phyloP scores from a whole-genome alignment of 495 filamentous ascomycete genomes.

The Chaetomidium leptoderma region DNA sequence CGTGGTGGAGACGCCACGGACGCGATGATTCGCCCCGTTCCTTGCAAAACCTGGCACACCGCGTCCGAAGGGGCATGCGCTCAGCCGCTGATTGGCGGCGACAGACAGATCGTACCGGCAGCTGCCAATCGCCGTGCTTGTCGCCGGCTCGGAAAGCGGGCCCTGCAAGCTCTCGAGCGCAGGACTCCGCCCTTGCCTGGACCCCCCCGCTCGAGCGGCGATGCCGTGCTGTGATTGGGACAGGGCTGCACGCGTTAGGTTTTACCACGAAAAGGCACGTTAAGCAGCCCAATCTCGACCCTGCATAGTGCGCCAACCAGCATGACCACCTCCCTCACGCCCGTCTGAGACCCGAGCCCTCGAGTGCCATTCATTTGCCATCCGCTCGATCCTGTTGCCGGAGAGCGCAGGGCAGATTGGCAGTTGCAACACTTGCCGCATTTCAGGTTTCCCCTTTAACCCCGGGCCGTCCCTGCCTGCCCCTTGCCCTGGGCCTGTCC shows the following conservation, averaged over 20 bases:
- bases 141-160: background rate
- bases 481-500: background rate
- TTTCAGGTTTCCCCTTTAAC: slow-evolving; percentile 6
- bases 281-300: slow-evolving; percentile 26
- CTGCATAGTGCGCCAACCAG: slow-evolving; percentile 9
- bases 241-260: slow-evolving; percentile 28
- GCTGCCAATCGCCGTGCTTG: slow-evolving; percentile 9
- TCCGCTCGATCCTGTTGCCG: slow-evolving; percentile 13
- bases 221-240: slow-evolving; percentile 3
- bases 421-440: background rate
- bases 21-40: slow-evolving; percentile 8
- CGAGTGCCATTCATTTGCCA: slow-evolving; percentile 29
- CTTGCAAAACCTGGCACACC: slow-evolving; percentile 4
- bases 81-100: background rate
- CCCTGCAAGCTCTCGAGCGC: slow-evolving; percentile 12
- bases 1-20: background rate
- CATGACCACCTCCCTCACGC: background rate
- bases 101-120: background rate
- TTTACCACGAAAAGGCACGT: slow-evolving; percentile 38
- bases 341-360: slow-evolving; percentile 23
- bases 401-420: background rate
- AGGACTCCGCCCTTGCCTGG: background rate
- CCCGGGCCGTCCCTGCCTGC: background rate
- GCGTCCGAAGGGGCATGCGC: slow-evolving; percentile 6
- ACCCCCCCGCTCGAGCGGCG: slow-evolving; percentile 5